Percentiles rank a stretch among this genome's conserved stretches.
Evolutionary conservation across 495 filamentous ascomycete species (phyloP).

Genomic region (Talaromyces nanjingensis): DNA sequence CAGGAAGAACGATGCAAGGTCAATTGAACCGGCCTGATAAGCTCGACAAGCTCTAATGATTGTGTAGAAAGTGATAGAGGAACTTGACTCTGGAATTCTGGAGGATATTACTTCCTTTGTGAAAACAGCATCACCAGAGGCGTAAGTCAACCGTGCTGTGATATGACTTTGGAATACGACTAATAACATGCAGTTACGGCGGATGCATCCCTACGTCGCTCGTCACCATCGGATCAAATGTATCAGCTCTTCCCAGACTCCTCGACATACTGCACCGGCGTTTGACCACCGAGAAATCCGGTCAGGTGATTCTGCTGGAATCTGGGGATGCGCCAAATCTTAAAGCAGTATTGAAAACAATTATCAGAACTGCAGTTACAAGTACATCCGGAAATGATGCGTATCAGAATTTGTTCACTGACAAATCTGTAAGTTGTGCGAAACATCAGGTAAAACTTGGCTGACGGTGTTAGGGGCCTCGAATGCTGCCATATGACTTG

Average conservation of each 20-base stretch:
- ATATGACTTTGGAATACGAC: constrained; percentile 8
- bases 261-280: constrained; percentile 57
- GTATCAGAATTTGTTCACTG: constrained; percentile 37
- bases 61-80: constrained; percentile 28
- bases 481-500: constrained; percentile 85
- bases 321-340: constrained; percentile 76
- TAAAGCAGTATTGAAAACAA: constrained; percentile 73
- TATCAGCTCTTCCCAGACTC: constrained; percentile 66
- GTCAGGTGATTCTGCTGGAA: constrained; percentile 60
- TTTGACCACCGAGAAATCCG: constrained; percentile 37
- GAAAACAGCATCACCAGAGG: constrained; percentile 36
- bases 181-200: constrained; percentile 27
- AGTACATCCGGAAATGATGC: constrained; percentile 43
- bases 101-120: constrained; percentile 64
- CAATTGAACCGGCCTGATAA: not conserved
- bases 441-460: not conserved
- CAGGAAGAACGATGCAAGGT: constrained; percentile 68
- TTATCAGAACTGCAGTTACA: constrained; percentile 66
- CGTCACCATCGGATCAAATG: constrained; percentile 80
- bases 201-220: constrained; percentile 69
- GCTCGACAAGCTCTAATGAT: constrained; percentile 5
- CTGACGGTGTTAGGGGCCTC: constrained; percentile 43
- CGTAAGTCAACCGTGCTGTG: constrained; percentile 20
- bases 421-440: constrained; percentile 42
- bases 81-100: constrained; percentile 50